Evolutionary conservation across 345 rosid genomes (phyloP), one percentile per base, ranked within the genome.

Genomic region (Balakata baccata): DNA sequence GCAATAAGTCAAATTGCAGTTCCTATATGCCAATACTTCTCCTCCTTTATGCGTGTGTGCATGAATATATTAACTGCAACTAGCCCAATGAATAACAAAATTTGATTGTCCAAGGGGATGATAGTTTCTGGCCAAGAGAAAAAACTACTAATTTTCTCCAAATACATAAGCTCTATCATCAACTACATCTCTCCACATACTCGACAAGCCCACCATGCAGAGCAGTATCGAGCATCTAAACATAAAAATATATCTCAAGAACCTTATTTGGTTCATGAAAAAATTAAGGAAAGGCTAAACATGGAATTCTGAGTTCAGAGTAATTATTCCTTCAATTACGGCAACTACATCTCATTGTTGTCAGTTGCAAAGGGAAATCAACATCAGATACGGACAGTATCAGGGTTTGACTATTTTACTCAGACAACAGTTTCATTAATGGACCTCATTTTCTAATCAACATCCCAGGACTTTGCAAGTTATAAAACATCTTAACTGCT

Each of bases 341-440:
- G 52, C 22, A 63, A n/a, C 23, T 22, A 16, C 17, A 52, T 38
- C 49, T 13, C 39, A 13, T 46, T 3, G n/a, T 3, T 23, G 59
- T 39, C 60, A 39, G 3, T 18, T 18, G 49, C 59, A 34, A 69
- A 56, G 4, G 5, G 46, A 69, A 54, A 54, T 20, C 46, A 29
- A 34, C 61, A 46, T 60, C n/a, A 64, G 23, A 38, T 25, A 47
- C 18, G 12, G 5, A 71, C 11, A 25, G 34, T 12, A 10, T 45
- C 59, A 7, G 45, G 46, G n/a, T 49, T 63, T 39, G 22, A n/a
- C 49, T 47, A 17, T 22, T 37, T 4, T 39, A 57, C n/a, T 63
- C 51, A 2, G n/a, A 69, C 68, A 63, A 72, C 18, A 49, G 4
- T 72, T 62, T 51, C 62, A 72, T 39, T 11, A 22, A 50, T 1